Evolutionary conservation across 2,329 filamentous ascomycete genomes (phyloP).

Genomic region (Sporothrix curviconia): DNA sequence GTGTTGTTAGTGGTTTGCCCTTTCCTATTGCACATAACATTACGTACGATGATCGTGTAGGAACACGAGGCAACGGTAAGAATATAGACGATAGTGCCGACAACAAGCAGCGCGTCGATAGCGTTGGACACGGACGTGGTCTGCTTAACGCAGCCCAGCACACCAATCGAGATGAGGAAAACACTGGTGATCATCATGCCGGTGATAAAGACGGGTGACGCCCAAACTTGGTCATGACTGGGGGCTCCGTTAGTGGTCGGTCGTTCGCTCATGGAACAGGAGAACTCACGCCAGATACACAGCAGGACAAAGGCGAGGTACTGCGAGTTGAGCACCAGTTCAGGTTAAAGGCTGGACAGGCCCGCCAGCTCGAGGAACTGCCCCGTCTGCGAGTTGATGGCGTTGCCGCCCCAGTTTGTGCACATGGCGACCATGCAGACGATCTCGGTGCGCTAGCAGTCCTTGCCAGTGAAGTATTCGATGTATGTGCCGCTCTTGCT

Average conservation of each 20-base stretch:
- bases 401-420: neutral
- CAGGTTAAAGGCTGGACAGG: neutral
- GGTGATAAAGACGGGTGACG: neutral
- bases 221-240: neutral
- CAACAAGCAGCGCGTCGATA: neutral
- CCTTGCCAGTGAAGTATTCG: conserved; percentile 44
- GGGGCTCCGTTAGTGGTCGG: too few relatives aligned
- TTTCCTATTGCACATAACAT: neutral
- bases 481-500: conserved; percentile 42
- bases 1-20: too few relatives aligned
- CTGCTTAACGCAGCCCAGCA: neutral
- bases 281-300: neutral
- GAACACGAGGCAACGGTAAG: neutral
- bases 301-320: neutral
- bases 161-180: neutral
- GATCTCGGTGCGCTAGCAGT: conserved; percentile 47
- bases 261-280: neutral
- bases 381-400: neutral
- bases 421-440: conserved; percentile 25
- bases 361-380: neutral
- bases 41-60: neutral
- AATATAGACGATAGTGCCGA: neutral
- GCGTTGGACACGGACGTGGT: neutral
- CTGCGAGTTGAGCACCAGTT: neutral
- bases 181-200: neutral